Percentiles rank a stretch among this genome's conserved stretches.
phyloP scores from a whole-genome alignment of 1,139 yeast species.

The Candida tetrigidarum region DNA sequence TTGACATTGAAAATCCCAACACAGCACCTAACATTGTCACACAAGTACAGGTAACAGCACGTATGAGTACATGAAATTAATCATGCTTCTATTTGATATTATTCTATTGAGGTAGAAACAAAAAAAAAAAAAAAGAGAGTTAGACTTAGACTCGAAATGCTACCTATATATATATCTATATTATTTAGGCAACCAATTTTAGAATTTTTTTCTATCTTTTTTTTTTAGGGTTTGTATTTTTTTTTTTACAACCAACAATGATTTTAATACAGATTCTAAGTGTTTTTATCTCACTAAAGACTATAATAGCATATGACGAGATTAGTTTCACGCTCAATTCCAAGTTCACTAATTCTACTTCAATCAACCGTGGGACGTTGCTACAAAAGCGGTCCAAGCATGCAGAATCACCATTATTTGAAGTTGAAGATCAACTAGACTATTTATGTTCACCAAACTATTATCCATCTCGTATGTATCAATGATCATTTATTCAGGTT shows the following conservation, averaged over 20 bases:
- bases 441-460: constrained; percentile 33
- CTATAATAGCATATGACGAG: constrained; percentile 3
- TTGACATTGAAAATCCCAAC: constrained; percentile 31
- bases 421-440: constrained; percentile 31
- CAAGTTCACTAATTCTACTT: constrained; percentile 15
- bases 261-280: not conserved
- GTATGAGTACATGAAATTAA: constrained; percentile 44
- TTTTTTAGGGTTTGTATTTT: no score
- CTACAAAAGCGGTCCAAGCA: constrained; percentile 37
- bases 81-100: not conserved
- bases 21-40: constrained; percentile 48
- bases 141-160: no score
- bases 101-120: not conserved
- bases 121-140: no score
- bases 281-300: not conserved
- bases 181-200: no score
- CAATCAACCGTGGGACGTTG: not conserved
- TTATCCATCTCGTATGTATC: constrained; percentile 42
- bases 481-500: not conserved
- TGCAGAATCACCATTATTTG: constrained; percentile 37
- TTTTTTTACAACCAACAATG: constrained; percentile 6
- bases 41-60: constrained; percentile 50
- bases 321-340: constrained; percentile 16
- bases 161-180: no score
- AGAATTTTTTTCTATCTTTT: no score